Conservation (phyloP, 768 basidiomycete genomes). For the Hypsizygus marmoreus region DNA sequence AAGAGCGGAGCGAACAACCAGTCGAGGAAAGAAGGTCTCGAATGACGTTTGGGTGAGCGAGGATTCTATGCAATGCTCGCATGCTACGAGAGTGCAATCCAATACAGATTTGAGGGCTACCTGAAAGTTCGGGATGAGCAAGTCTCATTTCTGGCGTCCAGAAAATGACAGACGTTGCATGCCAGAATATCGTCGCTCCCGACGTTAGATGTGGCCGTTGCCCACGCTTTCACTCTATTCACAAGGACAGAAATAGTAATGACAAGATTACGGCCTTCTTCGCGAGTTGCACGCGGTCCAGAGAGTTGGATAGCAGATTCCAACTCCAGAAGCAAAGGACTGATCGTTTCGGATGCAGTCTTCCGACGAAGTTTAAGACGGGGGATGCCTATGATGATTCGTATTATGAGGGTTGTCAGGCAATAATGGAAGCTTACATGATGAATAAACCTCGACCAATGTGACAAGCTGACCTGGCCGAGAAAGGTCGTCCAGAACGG, state of each 20-base stretch:
- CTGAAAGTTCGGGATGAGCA: conserved; percentile 18
- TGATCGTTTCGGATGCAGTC: conserved; percentile 42
- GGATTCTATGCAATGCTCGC: conserved; percentile 40
- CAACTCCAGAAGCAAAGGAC: conserved; percentile 40
- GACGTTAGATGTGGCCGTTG: conserved; percentile 14
- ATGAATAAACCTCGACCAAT: conserved; percentile 39
- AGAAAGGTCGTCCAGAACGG: conserved; percentile 21
- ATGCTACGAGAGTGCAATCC: conserved; percentile 35
- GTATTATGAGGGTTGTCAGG: not conserved
- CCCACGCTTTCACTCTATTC: conserved; percentile 31
- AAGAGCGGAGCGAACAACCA: conserved; percentile 35
- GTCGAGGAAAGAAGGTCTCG: conserved; percentile 44
- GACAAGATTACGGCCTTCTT: conserved; percentile 37
- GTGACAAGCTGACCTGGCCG: conserved; percentile 33
- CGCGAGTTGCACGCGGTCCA: conserved; percentile 21
- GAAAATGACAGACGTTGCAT: conserved; percentile 28
- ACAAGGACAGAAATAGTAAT: conserved; percentile 28
- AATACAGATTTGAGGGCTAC: conserved; percentile 29
- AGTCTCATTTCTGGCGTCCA: not conserved
- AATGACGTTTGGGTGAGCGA: conserved; percentile 50
- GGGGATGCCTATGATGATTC: conserved; percentile 39
- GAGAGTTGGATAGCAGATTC: conserved; percentile 30
- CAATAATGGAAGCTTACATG: conserved; percentile 31
- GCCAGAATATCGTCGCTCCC: conserved; percentile 23
- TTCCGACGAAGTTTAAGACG: conserved; percentile 45